These are phyloP conservation scores for Penicillium sp. DNA, from an alignment of 2,329 filamentous ascomycete species.

Conservation along the genomic window DNA sequence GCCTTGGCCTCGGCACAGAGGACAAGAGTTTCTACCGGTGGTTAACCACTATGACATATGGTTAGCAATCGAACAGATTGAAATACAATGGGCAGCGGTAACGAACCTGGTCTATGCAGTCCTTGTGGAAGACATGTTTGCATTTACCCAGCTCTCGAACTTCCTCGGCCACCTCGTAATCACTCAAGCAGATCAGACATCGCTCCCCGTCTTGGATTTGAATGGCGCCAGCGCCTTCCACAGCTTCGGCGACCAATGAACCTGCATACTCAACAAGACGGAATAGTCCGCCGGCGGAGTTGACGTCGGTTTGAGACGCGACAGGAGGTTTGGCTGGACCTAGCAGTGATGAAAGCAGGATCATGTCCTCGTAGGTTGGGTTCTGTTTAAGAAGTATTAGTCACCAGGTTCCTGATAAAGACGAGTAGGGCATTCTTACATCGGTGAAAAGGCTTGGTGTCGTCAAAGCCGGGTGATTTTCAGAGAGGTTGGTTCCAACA, in stretches of 20 bases:
- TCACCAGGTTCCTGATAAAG: slow-evolving; percentile 2
- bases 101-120: slow-evolving; percentile 67
- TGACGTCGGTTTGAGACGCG: slow-evolving; percentile 62
- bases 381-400: slow-evolving; percentile 37
- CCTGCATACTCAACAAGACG: slow-evolving; percentile 47
- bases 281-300: slow-evolving; percentile 61
- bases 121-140: slow-evolving; percentile 64
- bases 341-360: slow-evolving; percentile 63
- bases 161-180: slow-evolving; percentile 63
- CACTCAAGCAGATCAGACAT: slow-evolving; percentile 65
- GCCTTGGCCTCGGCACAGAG: slow-evolving; percentile 41
- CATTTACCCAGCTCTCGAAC: slow-evolving; percentile 61
- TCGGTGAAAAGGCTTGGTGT: slow-evolving; percentile 69
- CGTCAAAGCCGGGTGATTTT: slow-evolving; percentile 67
- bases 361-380: slow-evolving; percentile 71
- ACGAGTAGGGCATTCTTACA: slow-evolving; percentile 41
- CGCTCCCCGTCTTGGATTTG: slow-evolving; percentile 51
- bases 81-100: slow-evolving; percentile 8
- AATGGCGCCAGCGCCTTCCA: slow-evolving; percentile 39
- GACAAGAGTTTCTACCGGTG: slow-evolving; percentile 48
- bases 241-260: slow-evolving; percentile 48
- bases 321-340: slow-evolving; percentile 68
- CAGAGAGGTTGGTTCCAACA: slow-evolving; percentile 66
- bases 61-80: slow-evolving; percentile 29
- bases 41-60: slow-evolving; percentile 58